A percentile compares a stretch with the other conserved stretches of the same genome.
Evolutionary conservation across 2,329 filamentous ascomycete species (phyloP).

Genomic region (Cladophialophora bantiana): DNA sequence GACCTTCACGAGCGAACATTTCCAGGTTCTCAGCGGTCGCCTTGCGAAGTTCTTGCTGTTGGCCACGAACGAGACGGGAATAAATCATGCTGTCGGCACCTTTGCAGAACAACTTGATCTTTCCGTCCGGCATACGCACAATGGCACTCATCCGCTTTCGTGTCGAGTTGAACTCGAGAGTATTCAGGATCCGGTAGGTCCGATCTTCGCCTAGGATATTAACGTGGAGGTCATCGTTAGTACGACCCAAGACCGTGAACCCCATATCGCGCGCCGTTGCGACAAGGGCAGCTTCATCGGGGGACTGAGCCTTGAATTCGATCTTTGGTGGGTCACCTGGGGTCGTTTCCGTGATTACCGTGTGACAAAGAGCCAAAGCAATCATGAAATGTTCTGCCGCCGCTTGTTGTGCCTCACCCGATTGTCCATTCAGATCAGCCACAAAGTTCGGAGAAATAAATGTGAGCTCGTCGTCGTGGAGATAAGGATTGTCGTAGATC

Average conservation of each 20-base stretch:
- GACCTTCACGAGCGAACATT: conserved; percentile 93
- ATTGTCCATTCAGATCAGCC: conserved; percentile 77
- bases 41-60: conserved; percentile 82
- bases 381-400: conserved; percentile 94
- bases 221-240: conserved; percentile 79
- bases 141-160: conserved; percentile 98
- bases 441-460: conserved; percentile 93
- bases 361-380: conserved; percentile 92
- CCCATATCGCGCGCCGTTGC: conserved; percentile 94
- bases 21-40: conserved; percentile 92
- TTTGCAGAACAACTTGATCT: conserved; percentile 93
- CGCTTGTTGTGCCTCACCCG: conserved; percentile 75
- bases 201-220: conserved; percentile 87
- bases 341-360: conserved; percentile 87
- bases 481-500: conserved; percentile 86
- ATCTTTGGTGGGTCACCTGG: conserved; percentile 92
- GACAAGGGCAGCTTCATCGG: conserved; percentile 93
- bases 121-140: conserved; percentile 88
- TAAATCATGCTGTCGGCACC: conserved; percentile 98
- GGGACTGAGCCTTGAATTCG: conserved; percentile 95
- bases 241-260: conserved; percentile 85
- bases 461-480: conserved; percentile 87
- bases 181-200: conserved; percentile 88
- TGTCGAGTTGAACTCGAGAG: conserved; percentile 95
- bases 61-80: conserved; percentile 81